Conservation (phyloP, 768 basidiomycete species). For the Tulasnella sp. region DNA sequence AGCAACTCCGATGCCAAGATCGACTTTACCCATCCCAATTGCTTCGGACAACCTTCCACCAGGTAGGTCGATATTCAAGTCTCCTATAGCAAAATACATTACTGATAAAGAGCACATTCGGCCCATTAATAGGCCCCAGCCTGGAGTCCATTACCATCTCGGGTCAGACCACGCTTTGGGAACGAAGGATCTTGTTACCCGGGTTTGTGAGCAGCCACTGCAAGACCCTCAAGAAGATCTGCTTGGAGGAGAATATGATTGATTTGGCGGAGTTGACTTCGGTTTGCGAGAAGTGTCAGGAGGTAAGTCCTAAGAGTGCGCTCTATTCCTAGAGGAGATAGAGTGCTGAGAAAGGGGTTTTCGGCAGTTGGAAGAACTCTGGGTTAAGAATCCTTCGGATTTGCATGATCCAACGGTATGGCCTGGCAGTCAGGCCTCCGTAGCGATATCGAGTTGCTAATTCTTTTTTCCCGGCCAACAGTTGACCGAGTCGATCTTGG, state of each 20-base stretch:
- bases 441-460: neutral
- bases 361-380: conserved; percentile 17
- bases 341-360: neutral
- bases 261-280: conserved; percentile 16
- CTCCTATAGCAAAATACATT: too few species aligned
- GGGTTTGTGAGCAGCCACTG: conserved; percentile 22
- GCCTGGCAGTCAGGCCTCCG: neutral
- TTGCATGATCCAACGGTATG: conserved; percentile 26
- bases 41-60: neutral
- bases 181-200: conserved; percentile 23
- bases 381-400: conserved; percentile 26
- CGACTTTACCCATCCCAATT: neutral
- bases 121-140: neutral
- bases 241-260: conserved; percentile 29
- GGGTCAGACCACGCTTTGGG: conserved; percentile 29
- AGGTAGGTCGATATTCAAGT: neutral
- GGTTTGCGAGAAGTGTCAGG: conserved; percentile 26
- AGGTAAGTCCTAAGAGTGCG: neutral
- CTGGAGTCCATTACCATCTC: conserved; percentile 24
- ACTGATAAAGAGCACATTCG: too few species aligned
- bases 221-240: conserved; percentile 24
- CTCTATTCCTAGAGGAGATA: neutral
- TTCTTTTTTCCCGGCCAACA: neutral
- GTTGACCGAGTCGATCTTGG: conserved; percentile 22
- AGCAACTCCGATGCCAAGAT: neutral